Base-by-base conservation (phyloP, 345 rosid genomes). In the Populus nigra region DNA sequence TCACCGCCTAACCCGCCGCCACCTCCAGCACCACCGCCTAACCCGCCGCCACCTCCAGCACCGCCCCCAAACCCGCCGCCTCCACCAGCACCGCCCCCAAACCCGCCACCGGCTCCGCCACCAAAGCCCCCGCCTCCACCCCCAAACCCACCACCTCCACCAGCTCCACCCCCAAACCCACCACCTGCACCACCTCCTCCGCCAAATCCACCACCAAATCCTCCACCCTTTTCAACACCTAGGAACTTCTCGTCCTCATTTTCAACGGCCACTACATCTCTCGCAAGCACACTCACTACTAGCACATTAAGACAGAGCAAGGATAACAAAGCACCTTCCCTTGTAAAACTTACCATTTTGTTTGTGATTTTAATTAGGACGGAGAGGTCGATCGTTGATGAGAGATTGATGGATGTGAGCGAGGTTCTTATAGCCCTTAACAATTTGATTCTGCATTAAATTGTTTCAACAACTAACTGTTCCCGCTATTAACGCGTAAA, bases 241-340 rank as follows among this genome's bases (percentile, higher is more conserved):
- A 69, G 0, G 9, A 80, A 80, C 65, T 83, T 79, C 76, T 65
- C 76, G 31, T 86, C 86, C 22, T 80, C 68, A 31, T 65, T 76
- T 8, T 49, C 47, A 3, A 45, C 74, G 35, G 71, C 76, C 57
- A 35, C 86, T 20, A 67, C 77, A 79, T 88, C 71, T 76, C 84
- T 86, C 2, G 87, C 90, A 74, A 76, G 27, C 65, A 84, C 92
- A 69, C 81, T 83, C 62, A 71, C 86, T 5, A 78, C 83, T 25
- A 90, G 73, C 73, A 85, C 83, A 80, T 82, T 74, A 67, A 88
- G 69, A 55, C 91, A 89, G 33, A 90, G 75, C 82, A 90, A 83
- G 71, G 85, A 78, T 53, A 90, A 74, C 16, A 88, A 63, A 75
- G 68, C 74, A 77, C 78, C 71, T 70, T 80, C 76, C 74, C 41